These are phyloP conservation scores for Calendula officinalis DNA, from an alignment of 129 eudicot genomes.

Conservation along the genomic window DNA sequence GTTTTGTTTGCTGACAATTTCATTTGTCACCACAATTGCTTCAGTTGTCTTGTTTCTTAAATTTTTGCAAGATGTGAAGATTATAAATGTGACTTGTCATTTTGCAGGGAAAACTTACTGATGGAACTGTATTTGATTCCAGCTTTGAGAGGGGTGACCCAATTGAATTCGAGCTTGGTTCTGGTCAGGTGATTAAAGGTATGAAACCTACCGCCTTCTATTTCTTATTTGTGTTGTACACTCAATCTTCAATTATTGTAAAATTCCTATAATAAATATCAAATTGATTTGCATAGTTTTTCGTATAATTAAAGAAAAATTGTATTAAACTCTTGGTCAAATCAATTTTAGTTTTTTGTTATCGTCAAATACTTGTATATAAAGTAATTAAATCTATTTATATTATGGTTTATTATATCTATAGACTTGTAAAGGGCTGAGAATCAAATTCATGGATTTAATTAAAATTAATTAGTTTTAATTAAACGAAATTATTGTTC, in stretches of 20 bases:
- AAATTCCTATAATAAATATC: no score
- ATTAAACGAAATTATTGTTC: conserved; percentile 18
- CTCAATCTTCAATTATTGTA: neutral
- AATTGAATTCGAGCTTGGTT: conserved; percentile 89
- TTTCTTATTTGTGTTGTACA: neutral
- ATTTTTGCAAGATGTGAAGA: conserved; percentile 12
- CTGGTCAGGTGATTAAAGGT: conserved; percentile 98
- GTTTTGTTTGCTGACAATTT: neutral
- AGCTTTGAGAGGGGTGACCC: conserved; percentile 99
- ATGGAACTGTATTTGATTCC: conserved; percentile 98
- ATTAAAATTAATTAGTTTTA: neutral
- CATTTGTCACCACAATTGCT: neutral
- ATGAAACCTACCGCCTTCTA: neutral
- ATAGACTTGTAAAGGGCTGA: neutral
- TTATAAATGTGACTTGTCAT: conserved; percentile 6
- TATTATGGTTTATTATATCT: neutral
- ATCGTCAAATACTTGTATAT: no score
- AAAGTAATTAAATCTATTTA: no score
- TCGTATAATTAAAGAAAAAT: neutral
- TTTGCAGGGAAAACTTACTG: conserved; percentile 93
- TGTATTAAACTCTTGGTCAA: no score
- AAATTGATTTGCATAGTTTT: neutral
- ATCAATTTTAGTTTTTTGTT: no score
- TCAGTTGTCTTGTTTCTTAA: neutral
- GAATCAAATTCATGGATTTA: neutral